Evolutionary conservation across 1,139 yeast genomes (phyloP).

Genomic region (Geotrichum candidum): DNA sequence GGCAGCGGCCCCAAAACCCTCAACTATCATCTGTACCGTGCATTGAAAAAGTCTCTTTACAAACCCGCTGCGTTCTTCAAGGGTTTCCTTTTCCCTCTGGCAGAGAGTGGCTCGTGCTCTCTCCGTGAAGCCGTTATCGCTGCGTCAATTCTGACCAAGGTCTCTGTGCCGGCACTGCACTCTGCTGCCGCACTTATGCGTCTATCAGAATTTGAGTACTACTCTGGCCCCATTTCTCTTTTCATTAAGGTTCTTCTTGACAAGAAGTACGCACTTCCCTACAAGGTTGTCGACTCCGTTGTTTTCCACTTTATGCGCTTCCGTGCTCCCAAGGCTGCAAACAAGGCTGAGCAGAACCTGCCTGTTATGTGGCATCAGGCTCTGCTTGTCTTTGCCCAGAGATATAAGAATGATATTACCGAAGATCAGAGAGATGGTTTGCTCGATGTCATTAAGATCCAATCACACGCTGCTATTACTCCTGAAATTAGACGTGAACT

Average conservation of each 20-base stretch:
- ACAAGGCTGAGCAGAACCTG: conserved; percentile 49
- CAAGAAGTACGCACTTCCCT: conserved; percentile 93
- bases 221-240: conserved; percentile 81
- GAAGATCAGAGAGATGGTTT: conserved; percentile 95
- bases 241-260: conserved; percentile 85
- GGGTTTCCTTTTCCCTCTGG: conserved; percentile 89
- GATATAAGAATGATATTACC: conserved; percentile 93
- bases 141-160: conserved; percentile 82
- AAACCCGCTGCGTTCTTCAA: conserved; percentile 97
- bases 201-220: conserved; percentile 67
- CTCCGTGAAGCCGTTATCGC: conserved; percentile 93
- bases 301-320: conserved; percentile 95
- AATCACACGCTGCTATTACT: conserved; percentile 82
- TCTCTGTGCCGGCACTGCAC: conserved; percentile 89
- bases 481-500: conserved; percentile 94
- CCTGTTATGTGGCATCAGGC: conserved; percentile 99
- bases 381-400: conserved; percentile 85
- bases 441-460: conserved; percentile 82
- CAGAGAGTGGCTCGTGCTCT: conserved; percentile 57
- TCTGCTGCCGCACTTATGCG: conserved; percentile 92
- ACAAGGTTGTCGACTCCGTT: conserved; percentile 88
- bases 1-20: conserved; percentile 31
- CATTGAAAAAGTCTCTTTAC: conserved; percentile 85
- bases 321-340: conserved; percentile 40
- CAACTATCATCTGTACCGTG: conserved; percentile 88